These are phyloP conservation scores for Zymoseptoria brevis DNA, from an alignment of 2,329 filamentous ascomycete genomes.

Conservation along the genomic window DNA sequence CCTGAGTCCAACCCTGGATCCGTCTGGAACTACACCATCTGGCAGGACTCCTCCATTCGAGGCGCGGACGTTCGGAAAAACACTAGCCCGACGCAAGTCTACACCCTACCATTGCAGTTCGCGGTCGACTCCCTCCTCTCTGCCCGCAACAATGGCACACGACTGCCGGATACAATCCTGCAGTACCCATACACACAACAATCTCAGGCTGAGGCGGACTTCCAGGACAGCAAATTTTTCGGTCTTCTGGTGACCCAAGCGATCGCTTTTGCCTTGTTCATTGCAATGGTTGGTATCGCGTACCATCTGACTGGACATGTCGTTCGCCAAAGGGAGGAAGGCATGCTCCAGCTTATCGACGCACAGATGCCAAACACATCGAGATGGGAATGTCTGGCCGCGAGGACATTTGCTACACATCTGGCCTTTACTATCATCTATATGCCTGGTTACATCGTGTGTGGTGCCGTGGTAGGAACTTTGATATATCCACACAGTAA, in stretches of 20 bases:
- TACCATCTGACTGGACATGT: slow-evolving; percentile 82
- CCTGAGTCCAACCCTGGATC: slow-evolving; percentile 57
- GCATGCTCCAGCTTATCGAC: slow-evolving; percentile 79
- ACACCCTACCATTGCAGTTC: slow-evolving; percentile 69
- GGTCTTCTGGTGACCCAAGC: slow-evolving; percentile 65
- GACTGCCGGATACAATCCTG: slow-evolving; percentile 32
- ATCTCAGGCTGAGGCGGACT: slow-evolving; percentile 58
- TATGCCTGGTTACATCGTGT: slow-evolving; percentile 70
- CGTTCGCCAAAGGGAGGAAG: slow-evolving; percentile 75
- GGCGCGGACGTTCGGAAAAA: slow-evolving; percentile 62
- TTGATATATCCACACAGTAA: slow-evolving; percentile 42
- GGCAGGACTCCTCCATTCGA: slow-evolving; percentile 60
- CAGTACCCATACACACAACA: slow-evolving; percentile 69
- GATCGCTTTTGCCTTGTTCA: slow-evolving; percentile 67
- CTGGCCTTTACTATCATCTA: slow-evolving; percentile 72
- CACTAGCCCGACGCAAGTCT: slow-evolving; percentile 66
- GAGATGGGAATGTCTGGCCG: slow-evolving; percentile 65
- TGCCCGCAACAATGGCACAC: slow-evolving; percentile 39
- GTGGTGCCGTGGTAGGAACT: slow-evolving; percentile 58
- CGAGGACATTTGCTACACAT: slow-evolving; percentile 67
- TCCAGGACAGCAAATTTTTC: slow-evolving; percentile 63
- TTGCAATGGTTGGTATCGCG: slow-evolving; percentile 67
- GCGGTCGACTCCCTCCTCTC: slow-evolving; percentile 67
- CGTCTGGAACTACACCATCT: slow-evolving; percentile 66
- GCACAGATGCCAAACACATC: slow-evolving; percentile 74